Conservation (phyloP, 129 eudicot genomes). For the Centella asiatica region DNA sequence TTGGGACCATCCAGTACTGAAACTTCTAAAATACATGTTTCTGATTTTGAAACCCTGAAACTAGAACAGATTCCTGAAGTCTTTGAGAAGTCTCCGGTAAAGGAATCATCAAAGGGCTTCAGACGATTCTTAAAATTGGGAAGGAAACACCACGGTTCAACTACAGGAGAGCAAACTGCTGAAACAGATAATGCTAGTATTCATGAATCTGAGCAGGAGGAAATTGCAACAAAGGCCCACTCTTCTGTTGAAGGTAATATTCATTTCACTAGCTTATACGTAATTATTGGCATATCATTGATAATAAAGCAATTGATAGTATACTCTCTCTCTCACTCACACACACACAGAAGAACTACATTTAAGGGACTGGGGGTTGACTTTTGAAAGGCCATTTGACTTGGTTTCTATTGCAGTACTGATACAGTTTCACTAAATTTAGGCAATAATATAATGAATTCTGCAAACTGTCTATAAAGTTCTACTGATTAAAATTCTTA, state of each 20-base stretch:
- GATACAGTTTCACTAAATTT: too few relatives aligned
- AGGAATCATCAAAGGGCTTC: constrained; percentile 66
- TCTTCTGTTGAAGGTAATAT: constrained; percentile 60
- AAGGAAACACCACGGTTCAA: constrained; percentile 50
- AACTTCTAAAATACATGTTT: constrained; percentile 28
- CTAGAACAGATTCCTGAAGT: constrained; percentile 42
- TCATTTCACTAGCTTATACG: constrained; percentile 3
- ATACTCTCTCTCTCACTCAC: too few relatives aligned
- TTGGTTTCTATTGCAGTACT: too few relatives aligned
- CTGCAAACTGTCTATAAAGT: too few relatives aligned
- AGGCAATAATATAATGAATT: too few relatives aligned
- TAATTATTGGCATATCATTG: not conserved
- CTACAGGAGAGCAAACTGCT: constrained; percentile 30
- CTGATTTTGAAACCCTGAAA: constrained; percentile 35
- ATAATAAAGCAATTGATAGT: too few relatives aligned
- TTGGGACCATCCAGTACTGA: constrained; percentile 18
- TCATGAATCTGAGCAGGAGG: constrained; percentile 24
- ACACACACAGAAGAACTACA: too few relatives aligned
- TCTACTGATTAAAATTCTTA: too few relatives aligned
- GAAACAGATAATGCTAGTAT: constrained; percentile 37
- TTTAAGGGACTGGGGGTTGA: too few relatives aligned
- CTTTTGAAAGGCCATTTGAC: too few relatives aligned
- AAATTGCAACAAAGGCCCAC: constrained; percentile 11
- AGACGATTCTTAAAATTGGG: constrained; percentile 70
- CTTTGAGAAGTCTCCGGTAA: constrained; percentile 43